phyloP scores from a whole-genome alignment of 2,329 filamentous ascomycete species.

The Pseudogymnoascus sp. region DNA sequence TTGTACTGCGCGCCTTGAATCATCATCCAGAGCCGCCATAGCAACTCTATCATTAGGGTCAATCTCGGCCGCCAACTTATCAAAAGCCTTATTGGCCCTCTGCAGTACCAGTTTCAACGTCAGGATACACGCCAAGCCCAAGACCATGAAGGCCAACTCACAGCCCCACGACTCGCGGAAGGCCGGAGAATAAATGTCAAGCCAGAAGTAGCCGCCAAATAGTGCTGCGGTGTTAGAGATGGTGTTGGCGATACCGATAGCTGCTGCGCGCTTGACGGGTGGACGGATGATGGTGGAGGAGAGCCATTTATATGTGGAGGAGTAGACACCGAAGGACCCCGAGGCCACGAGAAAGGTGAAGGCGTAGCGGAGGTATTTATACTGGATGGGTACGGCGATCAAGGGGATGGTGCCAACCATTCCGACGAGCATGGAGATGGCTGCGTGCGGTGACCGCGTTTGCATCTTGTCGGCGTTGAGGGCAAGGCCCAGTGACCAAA shows the following conservation, averaged over 20 bases:
- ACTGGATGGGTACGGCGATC: background rate
- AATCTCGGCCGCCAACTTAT: background rate
- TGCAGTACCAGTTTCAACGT: background rate
- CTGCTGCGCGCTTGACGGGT: constrained; percentile 12
- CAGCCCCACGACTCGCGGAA: constrained; percentile 12
- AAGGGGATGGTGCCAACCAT: constrained; percentile 11
- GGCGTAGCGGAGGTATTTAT: constrained; percentile 11
- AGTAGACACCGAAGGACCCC: constrained; percentile 11
- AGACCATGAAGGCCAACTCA: background rate
- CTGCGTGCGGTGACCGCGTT: constrained; percentile 15
- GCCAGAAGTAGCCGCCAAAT: constrained; percentile 15
- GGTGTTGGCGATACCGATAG: constrained; percentile 14
- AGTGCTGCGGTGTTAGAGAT: constrained; percentile 14
- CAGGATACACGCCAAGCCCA: constrained; percentile 4
- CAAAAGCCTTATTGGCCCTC: background rate
- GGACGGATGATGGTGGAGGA: constrained; percentile 9
- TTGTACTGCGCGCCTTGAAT: constrained; percentile 2
- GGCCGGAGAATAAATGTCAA: constrained; percentile 11
- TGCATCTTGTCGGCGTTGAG: constrained; percentile 11
- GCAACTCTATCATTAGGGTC: background rate
- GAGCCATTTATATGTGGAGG: constrained; percentile 12
- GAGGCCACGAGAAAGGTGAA: constrained; percentile 10
- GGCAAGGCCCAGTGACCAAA: constrained; percentile 5
- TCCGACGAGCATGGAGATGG: constrained; percentile 10
- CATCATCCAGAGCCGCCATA: background rate